Evolutionary conservation across 768 basidiomycete genomes (phyloP), one percentile per base, ranked within the genome.

Genomic region (Mycena galericulata): DNA sequence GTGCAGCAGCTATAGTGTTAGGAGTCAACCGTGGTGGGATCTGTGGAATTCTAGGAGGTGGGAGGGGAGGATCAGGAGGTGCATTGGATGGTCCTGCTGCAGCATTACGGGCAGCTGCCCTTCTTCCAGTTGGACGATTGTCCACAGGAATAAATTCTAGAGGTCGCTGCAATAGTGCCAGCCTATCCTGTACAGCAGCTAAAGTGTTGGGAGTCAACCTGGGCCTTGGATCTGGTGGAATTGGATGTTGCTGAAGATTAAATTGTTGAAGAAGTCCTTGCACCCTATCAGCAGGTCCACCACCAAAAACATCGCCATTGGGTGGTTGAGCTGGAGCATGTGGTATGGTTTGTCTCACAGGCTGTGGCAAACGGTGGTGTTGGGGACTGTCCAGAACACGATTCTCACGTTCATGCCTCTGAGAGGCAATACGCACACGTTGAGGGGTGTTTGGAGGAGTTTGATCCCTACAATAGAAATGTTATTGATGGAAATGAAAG

Each of bases 361-460:
- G 34, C 20, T 27, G 36, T 11, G n/a, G n/a, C n/a, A n/a, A n/a
- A n/a, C 62, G 34, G 22, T 54, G 34, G 12, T 29, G 62, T 51
- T 64, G 62, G 5, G 62, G 62, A 24, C 49, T 64, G 34, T 64
- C 51, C 15, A 64, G 34, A 30, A 55, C 9, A 55, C 51, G 51
- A 45, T 54, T 64, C 12, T 64, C 53, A 5, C 51, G 62, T 20
- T 64, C 62, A 41, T 54, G 10, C 10, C 53, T 46, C 18, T 54
- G 62, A 26, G 49, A 11, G 9, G 62, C 62, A 43, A 41, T 43
- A 6, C 62, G 62, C 8, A 36, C 50, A 24, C 62, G 12, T 24
- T 64, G 62, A 40, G 62, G 62, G 29, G 62, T 64, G 10, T 46
- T 64, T 2, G 62, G 62, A 3, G 62, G 62, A 51, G 62, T 64